Evolutionary conservation across 768 basidiomycete genomes (phyloP).

Genomic region (Leccinum disarticulatum): DNA sequence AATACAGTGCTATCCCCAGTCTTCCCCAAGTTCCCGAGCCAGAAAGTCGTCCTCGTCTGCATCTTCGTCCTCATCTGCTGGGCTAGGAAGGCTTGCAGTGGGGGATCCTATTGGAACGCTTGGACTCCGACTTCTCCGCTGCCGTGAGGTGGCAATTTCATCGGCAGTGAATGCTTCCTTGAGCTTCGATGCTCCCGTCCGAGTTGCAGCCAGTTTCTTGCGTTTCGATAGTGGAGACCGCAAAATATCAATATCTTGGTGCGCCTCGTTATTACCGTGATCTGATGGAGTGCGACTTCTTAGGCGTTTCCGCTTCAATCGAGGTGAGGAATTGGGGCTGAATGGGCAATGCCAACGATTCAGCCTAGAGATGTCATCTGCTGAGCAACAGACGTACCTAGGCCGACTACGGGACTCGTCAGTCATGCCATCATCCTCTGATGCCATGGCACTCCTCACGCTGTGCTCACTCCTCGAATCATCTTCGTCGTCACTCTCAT

Average conservation of each 20-base stretch:
- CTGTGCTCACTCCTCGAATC: constrained; percentile 39
- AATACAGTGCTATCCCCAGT: constrained; percentile 57
- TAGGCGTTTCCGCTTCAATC: constrained; percentile 62
- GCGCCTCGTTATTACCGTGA: constrained; percentile 37
- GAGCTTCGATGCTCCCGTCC: constrained; percentile 62
- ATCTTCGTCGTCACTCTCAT: constrained; percentile 65
- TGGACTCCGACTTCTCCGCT: constrained; percentile 25
- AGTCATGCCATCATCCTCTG: constrained; percentile 50
- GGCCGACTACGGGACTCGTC: constrained; percentile 49
- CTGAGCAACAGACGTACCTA: constrained; percentile 35
- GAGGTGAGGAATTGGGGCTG: constrained; percentile 43
- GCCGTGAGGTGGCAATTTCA: constrained; percentile 37
- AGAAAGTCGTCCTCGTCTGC: constrained; percentile 78
- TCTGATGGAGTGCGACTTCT: constrained; percentile 74
- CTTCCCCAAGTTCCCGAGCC: constrained; percentile 77
- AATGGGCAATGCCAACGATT: constrained; percentile 16
- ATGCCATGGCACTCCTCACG: constrained; percentile 42
- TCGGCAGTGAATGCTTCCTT: constrained; percentile 65
- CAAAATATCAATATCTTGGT: constrained; percentile 45
- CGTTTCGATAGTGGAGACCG: constrained; percentile 78
- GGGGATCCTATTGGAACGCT: constrained; percentile 13
- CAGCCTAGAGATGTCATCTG: constrained; percentile 21
- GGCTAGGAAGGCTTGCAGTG: constrained; percentile 18
- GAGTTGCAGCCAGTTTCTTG: constrained; percentile 69
- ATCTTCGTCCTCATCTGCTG: constrained; percentile 50